Evolutionary conservation across 1,284 basidiomycete species (phyloP).

Genomic region (Marasmius tenuissimus): DNA sequence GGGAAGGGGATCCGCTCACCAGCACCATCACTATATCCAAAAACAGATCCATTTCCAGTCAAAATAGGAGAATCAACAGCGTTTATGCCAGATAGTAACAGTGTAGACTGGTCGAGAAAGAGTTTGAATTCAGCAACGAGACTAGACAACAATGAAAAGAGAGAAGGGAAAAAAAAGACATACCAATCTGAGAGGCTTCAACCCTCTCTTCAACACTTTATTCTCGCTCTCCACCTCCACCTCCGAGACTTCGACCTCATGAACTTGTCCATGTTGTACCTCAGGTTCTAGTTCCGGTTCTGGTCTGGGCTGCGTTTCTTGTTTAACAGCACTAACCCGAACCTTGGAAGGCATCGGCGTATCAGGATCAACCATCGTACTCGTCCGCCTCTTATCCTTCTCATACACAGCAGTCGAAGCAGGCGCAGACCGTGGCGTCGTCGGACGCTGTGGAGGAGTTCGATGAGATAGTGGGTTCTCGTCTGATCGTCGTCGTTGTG

Average conservation of each 20-base stretch:
- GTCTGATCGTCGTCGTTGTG: neutral
- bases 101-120: constrained; percentile 41
- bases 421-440: neutral
- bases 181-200: constrained; percentile 65
- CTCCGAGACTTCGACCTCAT: constrained; percentile 11
- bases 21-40: neutral
- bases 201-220: constrained; percentile 20
- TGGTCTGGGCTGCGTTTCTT: neutral
- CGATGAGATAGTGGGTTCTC: neutral
- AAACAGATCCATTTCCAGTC: neutral
- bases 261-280: too few relatives aligned
- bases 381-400: neutral
- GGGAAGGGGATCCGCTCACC: neutral
- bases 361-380: constrained; percentile 1
- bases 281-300: constrained; percentile 8
- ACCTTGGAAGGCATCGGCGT: neutral
- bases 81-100: constrained; percentile 23
- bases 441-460: neutral
- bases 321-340: neutral
- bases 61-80: neutral
- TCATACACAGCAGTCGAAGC: neutral
- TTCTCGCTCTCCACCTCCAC: constrained; percentile 17
- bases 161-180: constrained; percentile 23
- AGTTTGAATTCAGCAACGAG: neutral
- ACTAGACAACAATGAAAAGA: constrained; percentile 4